Base-by-base conservation (phyloP, 1,284 basidiomycete species). In the Schizophyllum commune region DNA sequence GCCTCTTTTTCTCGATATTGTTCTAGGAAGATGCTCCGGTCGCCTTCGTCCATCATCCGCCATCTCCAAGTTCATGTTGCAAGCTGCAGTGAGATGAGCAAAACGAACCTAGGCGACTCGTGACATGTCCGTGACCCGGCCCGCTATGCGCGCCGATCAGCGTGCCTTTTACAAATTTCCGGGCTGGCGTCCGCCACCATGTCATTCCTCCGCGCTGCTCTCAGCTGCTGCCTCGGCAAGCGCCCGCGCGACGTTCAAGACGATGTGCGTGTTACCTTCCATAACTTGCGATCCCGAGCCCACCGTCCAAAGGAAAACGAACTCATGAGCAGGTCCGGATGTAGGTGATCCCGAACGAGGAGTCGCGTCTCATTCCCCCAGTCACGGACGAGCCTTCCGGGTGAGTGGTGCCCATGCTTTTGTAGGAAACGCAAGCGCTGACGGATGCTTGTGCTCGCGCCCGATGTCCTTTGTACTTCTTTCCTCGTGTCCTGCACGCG, bases 351-450 rank as follows among this genome's bases (percentile, higher is more conserved):
- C 65, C 62, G n/a, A 57, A 66, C 54, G 66, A 68, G 33, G 54
- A 63, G 47, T 58, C 66, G 20, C 67, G 60, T 58, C 65, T 68
- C 55, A 67, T 68, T 27, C 68, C 67, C 6, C 56, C 63, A 39
- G 55, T 57, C 17, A 21, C 55, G 27, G 67, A 65, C 27, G 59
- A 61, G 13, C 54, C 61, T 5, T 52, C 58, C 9, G 39, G 39
- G 62, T 64, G 60, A 54, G 65, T 62, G 60, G 58, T 58, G 55
- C 21, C 15, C 54, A 9, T 32, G n/a, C 60, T 9, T 54, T 5
- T 47, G 17, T 7, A 4, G 11, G 13, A 13, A 21, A 55, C 11
- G 53, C 5, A 5, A 55, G 19, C 19, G 8, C 17, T 47, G 13
- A 13, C 39, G 9, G 39, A 47, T 47, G 39, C 60, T 17, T 52